Base-by-base conservation (phyloP, 169 alveolate genomes). In the Plasmodium malariae region DNA sequence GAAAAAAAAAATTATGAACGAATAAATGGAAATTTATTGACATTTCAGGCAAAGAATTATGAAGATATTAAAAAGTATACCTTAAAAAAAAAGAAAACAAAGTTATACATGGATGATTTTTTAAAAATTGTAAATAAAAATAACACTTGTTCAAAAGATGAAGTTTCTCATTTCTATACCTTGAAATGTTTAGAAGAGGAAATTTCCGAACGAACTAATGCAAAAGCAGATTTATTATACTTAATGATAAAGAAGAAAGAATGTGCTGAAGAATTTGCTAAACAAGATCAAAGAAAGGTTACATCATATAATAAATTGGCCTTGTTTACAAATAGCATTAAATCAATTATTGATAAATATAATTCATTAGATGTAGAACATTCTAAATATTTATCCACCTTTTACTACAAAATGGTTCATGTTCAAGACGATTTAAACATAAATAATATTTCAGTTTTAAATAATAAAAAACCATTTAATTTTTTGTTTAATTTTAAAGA, bases 241-340 rank as follows among this genome's bases (percentile, higher is more conserved):
- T 83, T 83, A 51, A 83, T 83, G 51, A 49, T 49, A 67, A 83
- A 28, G 54, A 83, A 68, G 45, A 83, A 67, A 67, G 73, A 83
- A 45, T 67, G 43, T 59, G 19, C 17, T 14, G 73, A 83, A 19
- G 65, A 83, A 32, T 67, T 65, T 83, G 36, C 12, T 5, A 83
- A 83, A 60, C 73, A 83, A 12, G 49, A 83, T 51, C 62, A 59
- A 26, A 68, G 63, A 37, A 83, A 83, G 67, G 54, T 24, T 57
- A 68, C 59, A 36, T 83, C 91, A 37, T 67, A 54, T 43, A 65
- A 83, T 59, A 83, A 83, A 83, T 83, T 83, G 67, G 65, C 91
- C 1, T 55, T 67, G 55, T 83, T 83, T 60, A 59, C 36, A 30
- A 32, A 45, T 17, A 51, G 83, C 45, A 67, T 83, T 45, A 48